These are phyloP conservation scores for Diplodia mutila DNA, from an alignment of 2,329 filamentous ascomycete genomes.

Conservation along the genomic window DNA sequence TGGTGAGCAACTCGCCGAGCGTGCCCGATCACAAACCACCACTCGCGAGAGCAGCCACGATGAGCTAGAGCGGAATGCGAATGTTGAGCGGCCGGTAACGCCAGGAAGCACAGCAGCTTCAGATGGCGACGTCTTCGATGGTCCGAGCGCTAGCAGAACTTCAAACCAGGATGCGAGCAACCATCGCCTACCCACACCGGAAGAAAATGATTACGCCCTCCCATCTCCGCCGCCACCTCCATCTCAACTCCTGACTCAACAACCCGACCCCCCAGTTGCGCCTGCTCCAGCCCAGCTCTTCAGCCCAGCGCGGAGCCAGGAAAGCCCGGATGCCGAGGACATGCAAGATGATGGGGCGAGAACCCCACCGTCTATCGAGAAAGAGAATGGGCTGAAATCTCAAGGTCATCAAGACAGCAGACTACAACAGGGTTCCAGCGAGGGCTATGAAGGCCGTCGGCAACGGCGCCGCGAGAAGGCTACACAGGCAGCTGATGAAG, in stretches of 20 bases:
- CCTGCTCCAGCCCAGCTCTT: slow-evolving; percentile 32
- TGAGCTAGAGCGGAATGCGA: neutral
- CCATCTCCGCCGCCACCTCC: slow-evolving; percentile 30
- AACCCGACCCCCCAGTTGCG: slow-evolving; percentile 15
- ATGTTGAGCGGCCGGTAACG: slow-evolving; percentile 11
- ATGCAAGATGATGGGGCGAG: slow-evolving; percentile 39
- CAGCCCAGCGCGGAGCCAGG: slow-evolving; percentile 35
- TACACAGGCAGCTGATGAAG: slow-evolving; percentile 28
- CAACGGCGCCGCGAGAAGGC: slow-evolving; percentile 19
- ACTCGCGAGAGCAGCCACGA: neutral
- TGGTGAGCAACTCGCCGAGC: slow-evolving; percentile 42
- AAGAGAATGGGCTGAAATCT: neutral
- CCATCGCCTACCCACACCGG: slow-evolving; percentile 36
- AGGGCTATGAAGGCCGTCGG: slow-evolving; percentile 23
- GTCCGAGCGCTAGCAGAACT: slow-evolving; percentile 29
- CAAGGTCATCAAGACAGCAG: slow-evolving; percentile 1
- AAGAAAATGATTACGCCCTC: slow-evolving; percentile 31
- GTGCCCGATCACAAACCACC: slow-evolving; percentile 29
- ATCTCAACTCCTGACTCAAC: slow-evolving; percentile 32
- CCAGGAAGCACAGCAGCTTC: slow-evolving; percentile 7
- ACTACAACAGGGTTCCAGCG: neutral
- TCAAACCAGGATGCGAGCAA: slow-evolving; percentile 31
- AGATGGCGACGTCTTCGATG: slow-evolving; percentile 33
- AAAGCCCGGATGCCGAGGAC: slow-evolving; percentile 30
- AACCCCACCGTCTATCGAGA: slow-evolving; percentile 26